These are phyloP conservation scores for Acorus calamus DNA, from an alignment of 106 monocot species.

Conservation along the genomic window DNA sequence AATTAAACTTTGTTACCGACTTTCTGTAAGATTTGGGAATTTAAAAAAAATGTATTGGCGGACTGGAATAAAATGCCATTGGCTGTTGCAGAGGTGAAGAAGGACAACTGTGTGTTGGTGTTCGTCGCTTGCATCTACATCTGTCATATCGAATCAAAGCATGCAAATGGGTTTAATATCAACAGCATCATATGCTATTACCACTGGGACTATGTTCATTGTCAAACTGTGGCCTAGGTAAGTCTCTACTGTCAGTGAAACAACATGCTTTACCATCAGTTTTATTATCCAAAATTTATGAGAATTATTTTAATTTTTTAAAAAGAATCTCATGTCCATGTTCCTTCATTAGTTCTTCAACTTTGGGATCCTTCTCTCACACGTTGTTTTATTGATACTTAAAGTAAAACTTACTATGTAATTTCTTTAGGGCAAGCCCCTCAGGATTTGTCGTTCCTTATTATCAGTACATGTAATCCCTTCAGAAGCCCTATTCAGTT, in stretches of 20 bases:
- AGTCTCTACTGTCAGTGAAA: too few relatives aligned
- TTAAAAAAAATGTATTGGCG: too few relatives aligned
- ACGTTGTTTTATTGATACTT: too few relatives aligned
- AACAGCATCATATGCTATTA: slow-evolving; percentile 17
- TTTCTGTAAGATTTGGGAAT: too few relatives aligned
- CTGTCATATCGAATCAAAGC: slow-evolving; percentile 15
- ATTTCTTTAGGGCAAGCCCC: slow-evolving; percentile 8
- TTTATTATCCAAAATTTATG: too few relatives aligned
- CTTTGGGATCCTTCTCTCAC: too few relatives aligned
- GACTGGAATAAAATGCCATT: too few relatives aligned
- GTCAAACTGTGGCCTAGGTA: slow-evolving; percentile 24
- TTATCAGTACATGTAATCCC: slow-evolving; percentile 17
- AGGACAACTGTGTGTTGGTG: slow-evolving; percentile 21
- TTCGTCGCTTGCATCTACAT: slow-evolving; percentile 17
- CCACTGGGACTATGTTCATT: slow-evolving; percentile 18
- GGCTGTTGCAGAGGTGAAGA: slow-evolving; percentile 13
- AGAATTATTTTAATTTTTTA: too few relatives aligned
- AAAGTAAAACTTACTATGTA: neutral
- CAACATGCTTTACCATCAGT: too few relatives aligned
- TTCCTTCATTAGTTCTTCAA: too few relatives aligned
- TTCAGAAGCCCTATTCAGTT: slow-evolving; percentile 9
- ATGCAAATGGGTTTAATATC: slow-evolving; percentile 23
- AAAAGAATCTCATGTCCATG: too few relatives aligned
- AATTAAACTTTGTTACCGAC: too few relatives aligned
- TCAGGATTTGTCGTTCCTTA: slow-evolving; percentile 19